Base-by-base conservation (phyloP, 305 asterid genomes). In the Fraxinus latifolia region DNA sequence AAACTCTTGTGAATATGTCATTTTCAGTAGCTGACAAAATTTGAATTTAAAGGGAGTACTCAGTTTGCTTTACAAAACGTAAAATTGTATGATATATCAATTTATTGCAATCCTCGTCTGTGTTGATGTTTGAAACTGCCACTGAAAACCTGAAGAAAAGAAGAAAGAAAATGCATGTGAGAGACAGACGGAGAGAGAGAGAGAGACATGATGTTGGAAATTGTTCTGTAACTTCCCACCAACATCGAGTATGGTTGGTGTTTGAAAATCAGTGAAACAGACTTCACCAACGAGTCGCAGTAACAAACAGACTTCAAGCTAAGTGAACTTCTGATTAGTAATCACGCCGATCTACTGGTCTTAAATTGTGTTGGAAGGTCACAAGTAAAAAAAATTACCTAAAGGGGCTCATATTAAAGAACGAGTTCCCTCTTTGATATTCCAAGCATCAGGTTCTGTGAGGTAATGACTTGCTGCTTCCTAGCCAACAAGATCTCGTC, bases 401-500 rank as follows among this genome's bases (percentile, higher is more conserved):
- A 33, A 29, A 84, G 55, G 83, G 44, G 87, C 33, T 65, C 73
- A 60, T 17, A 70, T 77, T 23, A 58, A 68, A 70, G 37, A 75
- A 77, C 79, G 67, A 50, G 29, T 25, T 47, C 25, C 83, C 76
- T 79, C 31, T 80, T 72, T 29, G 76, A 73, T 81, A 79, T 84
- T 50, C 68, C 83, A 36, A 74, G 84, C 79, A 76, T 83, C 82
- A 88, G 84, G 84, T 82, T 85, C 86, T 76, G 21, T 84, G 88
- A n/a, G 87, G 87, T 33, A 78, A 71, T 74, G 93, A 85, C 86
- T 83, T 92, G 88, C 90, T 88, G 80, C 90, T 81, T 58, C 93
- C 87, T 6, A 85, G 67, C 97, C 98, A 94, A 83, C 93, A 91
- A 78, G 91, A 86, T 82, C 86, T 87, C 36, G 84, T 73, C 76